Base-by-base conservation (phyloP, 2,329 filamentous ascomycete species). In the Stemphylium beticola region DNA sequence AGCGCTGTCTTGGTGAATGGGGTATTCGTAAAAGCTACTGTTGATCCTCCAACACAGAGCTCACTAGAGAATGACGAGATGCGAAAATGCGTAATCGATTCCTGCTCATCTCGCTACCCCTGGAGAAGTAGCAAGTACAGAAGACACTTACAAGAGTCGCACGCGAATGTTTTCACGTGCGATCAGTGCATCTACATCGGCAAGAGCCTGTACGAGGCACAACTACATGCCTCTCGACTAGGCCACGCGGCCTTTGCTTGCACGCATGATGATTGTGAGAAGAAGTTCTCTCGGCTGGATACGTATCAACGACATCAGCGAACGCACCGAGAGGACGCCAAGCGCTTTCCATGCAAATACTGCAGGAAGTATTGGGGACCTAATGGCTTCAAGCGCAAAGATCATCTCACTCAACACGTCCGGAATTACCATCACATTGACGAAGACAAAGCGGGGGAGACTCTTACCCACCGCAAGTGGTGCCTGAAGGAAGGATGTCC, bases 341-440 rank as follows among this genome's bases (percentile, higher is more conserved):
- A 10, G 20, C 49, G 41, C 15, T 52, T 52, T 3, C 41, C 49
- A 2, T 47, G 49, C 29, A 52, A 11, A 7, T 36, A 40, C 6
- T 52, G 41, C 24, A 46, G 6, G 42, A 52, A 36, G 7, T 40
- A 52, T 20, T 20, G n/a, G 20, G 41, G 49, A 29, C n/a, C 17
- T 22, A 46, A 24, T 0, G 49, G 9, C 2, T 52, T 52, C 36
- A 47, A 34, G 8, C 41, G 42, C 9, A 52, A 11, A 12, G 41
- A 52, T 1, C 49, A 52, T 11, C 49, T 52, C 12, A 46, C 20
- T 4, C 49, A 47, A 5, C 49, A 52, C 6, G 0, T 52, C 5
- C 29, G 49, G 0, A 47, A 22, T 3, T 52, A 52, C 15, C 49
- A 52, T 9, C 49, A 52, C 9, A 52, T 52, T 9, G 36, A 5